Base-by-base conservation (phyloP, 768 basidiomycete species). In the Leccinum uliginosum region DNA sequence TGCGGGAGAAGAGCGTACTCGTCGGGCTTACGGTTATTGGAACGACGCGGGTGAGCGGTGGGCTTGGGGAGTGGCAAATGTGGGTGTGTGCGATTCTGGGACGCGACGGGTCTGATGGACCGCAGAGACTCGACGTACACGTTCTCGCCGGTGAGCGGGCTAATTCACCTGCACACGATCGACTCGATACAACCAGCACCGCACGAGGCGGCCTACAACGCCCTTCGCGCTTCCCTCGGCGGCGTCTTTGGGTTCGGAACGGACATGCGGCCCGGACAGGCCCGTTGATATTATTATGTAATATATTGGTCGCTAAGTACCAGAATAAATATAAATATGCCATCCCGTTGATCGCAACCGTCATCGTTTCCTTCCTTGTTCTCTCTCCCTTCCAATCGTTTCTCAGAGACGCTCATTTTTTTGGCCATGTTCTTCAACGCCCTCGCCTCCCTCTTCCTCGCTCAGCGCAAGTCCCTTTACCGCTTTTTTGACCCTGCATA, bases 161-260 rank as follows among this genome's bases (percentile, higher is more conserved):
- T 84, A 43, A 83, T 93, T 54, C 71, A 82, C 49, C 62, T 76
- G 49, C 90, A 93, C 65, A 75, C 75, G 48, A 75, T 93, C 50
- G 81, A 91, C 65, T 85, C 85, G n/a, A 91, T 92, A 48, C 80
- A 84, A 46, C 90, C 90, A 0, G 84, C 85, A 1, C 90, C 90
- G 3, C 87, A 89, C 64, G 76, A 83, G 50, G 80, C 84, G 0
- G 85, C 85, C 3, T 89, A 85, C 64, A 83, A 87, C 54, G 79
- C 84, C 2, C 73, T 90, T 1, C 74, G 79, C 17, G 62, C 65
- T 10, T 70, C 70, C 17, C 57, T 78, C 11, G 59, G 54, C 38
- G 62, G 54, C 6, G 40, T 63, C 15, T 71, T 72, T 26, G 70
- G 70, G 0, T 49, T 66, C 10, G 54, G 49, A 7, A 59, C 61